These are phyloP conservation scores for Rhizoctonia solani DNA, from an alignment of 1,284 basidiomycete genomes.

Conservation along the genomic window DNA sequence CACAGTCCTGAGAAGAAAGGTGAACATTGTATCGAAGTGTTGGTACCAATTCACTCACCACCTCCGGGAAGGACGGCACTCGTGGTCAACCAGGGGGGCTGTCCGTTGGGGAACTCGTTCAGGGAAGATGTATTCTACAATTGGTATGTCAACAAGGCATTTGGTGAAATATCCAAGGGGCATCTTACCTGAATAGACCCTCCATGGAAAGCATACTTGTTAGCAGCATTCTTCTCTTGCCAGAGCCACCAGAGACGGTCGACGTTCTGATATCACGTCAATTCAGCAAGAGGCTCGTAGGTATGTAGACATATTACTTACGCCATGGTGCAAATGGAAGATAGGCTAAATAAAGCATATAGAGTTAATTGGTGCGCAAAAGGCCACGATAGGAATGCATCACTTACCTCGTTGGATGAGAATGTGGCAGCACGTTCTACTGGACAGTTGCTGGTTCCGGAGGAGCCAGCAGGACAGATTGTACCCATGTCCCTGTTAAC, in stretches of 20 bases:
- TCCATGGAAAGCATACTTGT: too few species aligned
- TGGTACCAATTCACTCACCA: not conserved
- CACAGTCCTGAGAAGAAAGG: slow-evolving; percentile 12
- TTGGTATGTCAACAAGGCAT: not conserved
- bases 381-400: not conserved
- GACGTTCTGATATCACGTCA: not conserved
- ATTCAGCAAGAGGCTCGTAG: not conserved
- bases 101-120: not conserved
- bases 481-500: not conserved
- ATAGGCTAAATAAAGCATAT: not conserved
- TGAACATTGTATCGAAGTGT: not conserved
- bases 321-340: not conserved
- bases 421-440: not conserved
- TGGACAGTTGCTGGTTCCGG: not conserved
- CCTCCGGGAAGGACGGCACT: not conserved
- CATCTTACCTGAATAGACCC: not conserved
- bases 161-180: not conserved
- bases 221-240: not conserved
- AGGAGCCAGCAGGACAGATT: not conserved
- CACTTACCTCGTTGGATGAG: not conserved
- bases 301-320: not conserved
- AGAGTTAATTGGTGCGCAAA: not conserved
- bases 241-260: not conserved
- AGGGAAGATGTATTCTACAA: not conserved
- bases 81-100: not conserved